Percentiles rank a stretch among this genome's conserved stretches.
phyloP scores from a whole-genome alignment of 768 basidiomycete genomes.

The Austroboletus eburneus region DNA sequence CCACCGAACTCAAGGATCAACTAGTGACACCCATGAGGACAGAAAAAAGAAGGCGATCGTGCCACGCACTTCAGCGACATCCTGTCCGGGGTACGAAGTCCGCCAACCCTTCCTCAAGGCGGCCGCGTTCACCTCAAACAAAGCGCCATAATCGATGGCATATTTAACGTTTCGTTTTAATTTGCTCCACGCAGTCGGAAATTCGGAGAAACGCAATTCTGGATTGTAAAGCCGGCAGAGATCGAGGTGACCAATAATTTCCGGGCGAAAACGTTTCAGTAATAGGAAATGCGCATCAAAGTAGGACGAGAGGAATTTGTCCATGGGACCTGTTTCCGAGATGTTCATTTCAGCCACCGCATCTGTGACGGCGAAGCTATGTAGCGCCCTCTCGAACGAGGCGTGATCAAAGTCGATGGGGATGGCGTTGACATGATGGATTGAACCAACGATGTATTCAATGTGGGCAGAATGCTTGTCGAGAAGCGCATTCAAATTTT shows the following conservation, averaged over 20 bases:
- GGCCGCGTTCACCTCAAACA: slow-evolving; percentile 92
- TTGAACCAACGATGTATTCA: slow-evolving; percentile 87
- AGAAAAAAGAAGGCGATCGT: slow-evolving; percentile 14
- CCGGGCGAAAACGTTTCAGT: slow-evolving; percentile 68
- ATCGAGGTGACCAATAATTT: slow-evolving; percentile 92
- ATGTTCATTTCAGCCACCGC: slow-evolving; percentile 19
- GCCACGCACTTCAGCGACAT: slow-evolving; percentile 64
- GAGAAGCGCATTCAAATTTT: slow-evolving; percentile 52
- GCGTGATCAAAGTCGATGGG: slow-evolving; percentile 89
- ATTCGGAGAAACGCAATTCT: slow-evolving; percentile 47
- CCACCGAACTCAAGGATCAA: slow-evolving; percentile 66
- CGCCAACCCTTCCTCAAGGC: slow-evolving; percentile 91
- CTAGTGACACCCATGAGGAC: slow-evolving; percentile 38
- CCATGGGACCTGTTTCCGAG: slow-evolving; percentile 32
- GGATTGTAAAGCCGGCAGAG: slow-evolving; percentile 86
- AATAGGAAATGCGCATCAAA: slow-evolving; percentile 83
- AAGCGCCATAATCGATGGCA: slow-evolving; percentile 76
- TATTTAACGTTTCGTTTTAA: slow-evolving; percentile 71
- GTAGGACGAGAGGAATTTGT: slow-evolving; percentile 58
- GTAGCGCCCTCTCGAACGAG: slow-evolving; percentile 64
- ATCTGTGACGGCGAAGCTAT: slow-evolving; percentile 36
- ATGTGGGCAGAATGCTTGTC: slow-evolving; percentile 45
- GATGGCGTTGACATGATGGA: slow-evolving; percentile 84
- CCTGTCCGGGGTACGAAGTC: slow-evolving; percentile 76
- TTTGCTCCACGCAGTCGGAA: slow-evolving; percentile 56